phyloP scores from a whole-genome alignment of 371 early-diverging fungal genomes.

The Chytridium lagenaria region DNA sequence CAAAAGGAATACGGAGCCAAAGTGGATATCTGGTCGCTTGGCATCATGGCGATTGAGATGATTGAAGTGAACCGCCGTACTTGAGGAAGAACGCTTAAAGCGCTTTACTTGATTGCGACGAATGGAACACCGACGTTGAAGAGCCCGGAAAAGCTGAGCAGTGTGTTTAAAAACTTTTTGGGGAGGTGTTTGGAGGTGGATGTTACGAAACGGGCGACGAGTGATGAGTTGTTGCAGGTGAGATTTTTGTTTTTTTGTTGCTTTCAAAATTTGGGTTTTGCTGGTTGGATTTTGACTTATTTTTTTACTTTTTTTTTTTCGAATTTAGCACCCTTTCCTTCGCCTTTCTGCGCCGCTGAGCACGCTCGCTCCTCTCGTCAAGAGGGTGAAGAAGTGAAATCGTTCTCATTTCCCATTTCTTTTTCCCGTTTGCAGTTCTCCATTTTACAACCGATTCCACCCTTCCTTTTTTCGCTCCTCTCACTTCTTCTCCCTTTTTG shows the following conservation, averaged over 20 bases:
- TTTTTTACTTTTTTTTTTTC: not conserved
- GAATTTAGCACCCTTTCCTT: constrained; percentile 85
- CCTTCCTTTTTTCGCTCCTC: not conserved
- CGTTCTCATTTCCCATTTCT: not conserved
- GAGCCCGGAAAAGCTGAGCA: constrained; percentile 79
- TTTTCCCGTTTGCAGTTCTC: not conserved
- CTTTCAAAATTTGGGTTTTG: too few species aligned
- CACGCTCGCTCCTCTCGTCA: constrained; percentile 86
- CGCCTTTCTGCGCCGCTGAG: constrained; percentile 82
- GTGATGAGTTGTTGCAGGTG: constrained; percentile 70
- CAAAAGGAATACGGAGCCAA: constrained; percentile 89
- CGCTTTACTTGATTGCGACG: constrained; percentile 93
- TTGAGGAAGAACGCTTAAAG: constrained; percentile 91
- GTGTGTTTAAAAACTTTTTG: constrained; percentile 83
- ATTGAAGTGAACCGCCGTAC: constrained; percentile 97
- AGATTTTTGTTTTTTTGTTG: constrained; percentile 21
- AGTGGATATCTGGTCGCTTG: constrained; percentile 97
- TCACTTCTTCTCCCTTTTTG: not conserved
- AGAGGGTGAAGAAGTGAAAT: constrained; percentile 62
- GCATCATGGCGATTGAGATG: constrained; percentile 98
- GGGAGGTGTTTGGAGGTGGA: constrained; percentile 89
- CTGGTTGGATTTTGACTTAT: too few species aligned
- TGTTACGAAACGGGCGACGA: constrained; percentile 82
- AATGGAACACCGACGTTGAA: constrained; percentile 95
- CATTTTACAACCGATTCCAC: not conserved